Evolutionary conservation across 257 asterid genomes (phyloP).

Genomic region (Jacaranda mimosifolia): DNA sequence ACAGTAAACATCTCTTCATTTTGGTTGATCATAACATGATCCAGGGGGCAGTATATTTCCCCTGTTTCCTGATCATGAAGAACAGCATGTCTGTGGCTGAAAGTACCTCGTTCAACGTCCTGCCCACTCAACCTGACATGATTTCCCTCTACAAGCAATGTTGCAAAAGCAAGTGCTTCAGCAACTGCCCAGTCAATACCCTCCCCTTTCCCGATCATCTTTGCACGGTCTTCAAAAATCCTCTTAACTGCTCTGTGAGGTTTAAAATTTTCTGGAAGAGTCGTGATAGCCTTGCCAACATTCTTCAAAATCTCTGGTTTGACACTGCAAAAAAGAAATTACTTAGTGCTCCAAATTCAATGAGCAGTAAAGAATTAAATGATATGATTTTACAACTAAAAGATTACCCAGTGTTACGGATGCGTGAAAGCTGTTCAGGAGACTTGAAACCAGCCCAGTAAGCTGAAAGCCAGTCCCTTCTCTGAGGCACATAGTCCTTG

Average conservation of each 20-base stretch:
- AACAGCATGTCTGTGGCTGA: conserved; percentile 95
- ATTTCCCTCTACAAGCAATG: conserved; percentile 93
- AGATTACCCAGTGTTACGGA: conserved; percentile 86
- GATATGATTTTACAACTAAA: conserved; percentile 15
- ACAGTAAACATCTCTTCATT: conserved; percentile 97
- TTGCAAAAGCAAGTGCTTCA: conserved; percentile 98
- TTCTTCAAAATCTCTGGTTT: conserved; percentile 91
- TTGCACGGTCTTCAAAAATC: conserved; percentile 84
- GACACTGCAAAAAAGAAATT: conserved; percentile 60
- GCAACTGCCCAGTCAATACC: conserved; percentile 99
- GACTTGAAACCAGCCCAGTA: conserved; percentile 95
- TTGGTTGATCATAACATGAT: conserved; percentile 88
- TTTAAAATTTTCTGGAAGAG: conserved; percentile 81
- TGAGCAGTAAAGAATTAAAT: conserved; percentile 5
- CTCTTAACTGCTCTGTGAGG: conserved; percentile 89
- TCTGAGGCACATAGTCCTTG: conserved; percentile 86
- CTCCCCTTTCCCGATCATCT: conserved; percentile 95
- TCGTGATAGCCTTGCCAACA: conserved; percentile 88
- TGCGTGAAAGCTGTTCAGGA: conserved; percentile 92
- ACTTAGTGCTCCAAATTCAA: conserved; percentile 22
- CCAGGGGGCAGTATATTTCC: conserved; percentile 84
- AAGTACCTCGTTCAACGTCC: conserved; percentile 98
- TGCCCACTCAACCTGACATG: conserved; percentile 99
- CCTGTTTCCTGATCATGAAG: conserved; percentile 97
- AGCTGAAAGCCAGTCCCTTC: conserved; percentile 99